Base-by-base conservation (phyloP, 2,329 filamentous ascomycete species). In the Alternaria sp. region DNA sequence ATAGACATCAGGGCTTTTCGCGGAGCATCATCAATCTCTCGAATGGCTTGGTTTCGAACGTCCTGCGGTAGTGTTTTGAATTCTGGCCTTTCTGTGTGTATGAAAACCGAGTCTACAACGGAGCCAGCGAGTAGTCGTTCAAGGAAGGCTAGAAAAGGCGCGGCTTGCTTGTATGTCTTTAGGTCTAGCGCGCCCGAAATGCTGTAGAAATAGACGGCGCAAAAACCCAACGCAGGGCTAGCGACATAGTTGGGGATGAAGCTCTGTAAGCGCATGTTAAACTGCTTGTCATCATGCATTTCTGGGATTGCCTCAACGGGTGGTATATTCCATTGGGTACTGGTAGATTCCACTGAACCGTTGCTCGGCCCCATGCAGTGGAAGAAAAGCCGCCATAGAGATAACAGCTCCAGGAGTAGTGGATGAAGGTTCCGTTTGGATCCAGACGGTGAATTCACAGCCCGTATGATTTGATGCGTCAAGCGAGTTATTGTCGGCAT, bases 371-470 rank as follows among this genome's bases (percentile, higher is more conserved):
- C 72, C 56, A 69, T 67, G 48, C 65, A 70, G 45, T 76, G 73
- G 50, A 77, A 75, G 54, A 76, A 72, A 17, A 77, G 49, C 21
- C 65, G 68, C 74, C 74, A 77, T 7, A 77, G 54, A 4, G 72
- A 71, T 9, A 75, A 36, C 3, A 77, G 63, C 60, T 77, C 75
- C 4, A 46, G 40, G 2, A 74, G 54, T 37, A 74, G 48, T 4
- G 56, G 52, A 24, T 70, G 63, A 11, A 72, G 31, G 31, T 65
- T 56, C 37, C 56, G 54, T 36, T 55, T 60, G n/a, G 51, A 33
- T 9, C 41, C 37, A 14, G 57, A 44, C 7, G 34, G 29, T 8
- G 31, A 46, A 11, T 66, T 65, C 21, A 67, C 57, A 6, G 63
- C 57, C 34, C 51, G 41, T 24, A 76, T 62, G 3, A 68, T 56